phyloP scores from a whole-genome alignment of 495 filamentous ascomycete genomes.

The Staphylotrichum longicolle region DNA sequence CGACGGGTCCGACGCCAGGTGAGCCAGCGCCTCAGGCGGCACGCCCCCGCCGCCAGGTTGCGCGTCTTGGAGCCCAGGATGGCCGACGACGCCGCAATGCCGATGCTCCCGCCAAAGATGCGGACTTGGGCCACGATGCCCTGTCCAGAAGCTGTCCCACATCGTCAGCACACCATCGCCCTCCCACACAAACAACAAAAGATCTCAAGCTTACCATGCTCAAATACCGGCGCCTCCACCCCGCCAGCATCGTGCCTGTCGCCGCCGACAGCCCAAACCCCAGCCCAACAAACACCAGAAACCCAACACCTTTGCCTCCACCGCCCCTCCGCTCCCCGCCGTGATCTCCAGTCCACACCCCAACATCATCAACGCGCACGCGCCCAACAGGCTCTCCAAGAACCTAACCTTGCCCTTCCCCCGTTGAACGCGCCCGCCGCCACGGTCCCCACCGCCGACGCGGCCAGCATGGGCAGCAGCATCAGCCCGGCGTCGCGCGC shows the following conservation, averaged over 20 bases:
- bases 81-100: conserved; percentile 50
- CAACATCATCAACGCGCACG: conserved; percentile 36
- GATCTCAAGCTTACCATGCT: conserved; percentile 37
- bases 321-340: conserved; percentile 23
- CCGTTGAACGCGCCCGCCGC: conserved; percentile 41
- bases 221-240: conserved; percentile 34
- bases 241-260: conserved; percentile 38
- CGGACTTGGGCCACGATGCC: conserved; percentile 52
- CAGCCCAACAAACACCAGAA: conserved; percentile 46
- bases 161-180: not conserved
- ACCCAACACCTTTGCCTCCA: conserved; percentile 43
- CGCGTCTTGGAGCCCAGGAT: conserved; percentile 38
- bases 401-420: conserved; percentile 27
- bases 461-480: conserved; percentile 57
- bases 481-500: conserved; percentile 54
- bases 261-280: conserved; percentile 46
- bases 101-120: conserved; percentile 53
- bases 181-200: not conserved
- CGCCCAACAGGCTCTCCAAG: conserved; percentile 39
- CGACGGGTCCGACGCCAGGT: conserved; percentile 20
- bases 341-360: conserved; percentile 43
- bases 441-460: conserved; percentile 46
- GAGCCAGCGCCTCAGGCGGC: conserved; percentile 25
- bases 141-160: conserved; percentile 45
- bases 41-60: conserved; percentile 22